Base-by-base conservation (phyloP, 2,329 filamentous ascomycete genomes). In the Sclerotinia minor region DNA sequence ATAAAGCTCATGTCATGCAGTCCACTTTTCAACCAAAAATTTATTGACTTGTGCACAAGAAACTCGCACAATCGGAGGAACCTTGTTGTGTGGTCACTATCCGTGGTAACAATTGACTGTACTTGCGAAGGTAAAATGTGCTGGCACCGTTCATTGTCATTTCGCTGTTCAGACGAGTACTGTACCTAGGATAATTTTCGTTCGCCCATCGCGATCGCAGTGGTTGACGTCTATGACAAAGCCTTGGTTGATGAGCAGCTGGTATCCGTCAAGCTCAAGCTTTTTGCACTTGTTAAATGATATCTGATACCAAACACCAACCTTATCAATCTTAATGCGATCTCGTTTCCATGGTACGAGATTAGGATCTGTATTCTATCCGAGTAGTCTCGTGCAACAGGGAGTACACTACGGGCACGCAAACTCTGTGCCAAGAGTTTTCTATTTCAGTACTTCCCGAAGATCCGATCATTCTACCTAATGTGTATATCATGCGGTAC, bases 401-500 rank as follows among this genome's bases (percentile, higher is more conserved):
- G 32, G 50, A n/a, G 13, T 11, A 26, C n/a, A n/a, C n/a, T n/a
- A n/a, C 9, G 24, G 45, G 29, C 29, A 61, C 29, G 38, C 59
- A 63, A 50, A 11, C 26, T 26, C n/a, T 24, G 32, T 41, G 59
- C 59, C 59, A 63, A 63, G 59, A n/a, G n/a, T 50, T 63, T 38
- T 17, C 45, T 17, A 63, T 60, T 29, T 15, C 29, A 60, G 11
- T 35, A 35, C 7, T n/a, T 63, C n/a, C 47, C 32, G 45, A 63
- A 63, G 44, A 63, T 38, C 29, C 45, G 45, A 63, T 63, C 59
- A 63, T 63, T 38, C 45, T 50, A 26, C 29, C n/a, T 24, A 26
- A 38, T 26, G 45, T 63, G n/a, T 50, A 38, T 63, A 63, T 63
- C 59, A 63, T 45, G 59, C 45, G 59, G 59, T 50, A 49, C 45